Conservation (phyloP, 208 protist species). For the Trypanosoma avium region DNA sequence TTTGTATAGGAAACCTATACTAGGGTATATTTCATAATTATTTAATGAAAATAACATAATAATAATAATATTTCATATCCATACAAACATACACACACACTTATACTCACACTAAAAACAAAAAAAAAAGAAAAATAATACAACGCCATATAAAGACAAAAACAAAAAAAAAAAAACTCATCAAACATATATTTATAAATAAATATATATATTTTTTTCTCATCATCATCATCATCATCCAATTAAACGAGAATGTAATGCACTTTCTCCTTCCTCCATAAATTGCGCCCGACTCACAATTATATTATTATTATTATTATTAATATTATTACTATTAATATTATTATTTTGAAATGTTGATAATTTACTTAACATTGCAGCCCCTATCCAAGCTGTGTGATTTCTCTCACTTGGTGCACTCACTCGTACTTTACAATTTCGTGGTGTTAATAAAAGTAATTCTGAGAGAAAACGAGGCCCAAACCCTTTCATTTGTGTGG, state of each 20-base stretch:
- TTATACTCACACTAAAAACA: no score
- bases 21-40: no score
- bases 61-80: no score
- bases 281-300: constrained; percentile 45
- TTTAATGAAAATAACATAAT: no score
- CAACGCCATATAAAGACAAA: no score
- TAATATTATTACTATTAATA: no score
- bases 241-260: constrained; percentile 47
- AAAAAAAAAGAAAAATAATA: no score
- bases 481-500: constrained; percentile 92
- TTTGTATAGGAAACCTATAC: no score
- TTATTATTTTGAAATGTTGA: constrained; percentile 92
- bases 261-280: constrained; percentile 54
- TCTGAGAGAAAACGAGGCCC: constrained; percentile 92
- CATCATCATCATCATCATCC: constrained; percentile 30
- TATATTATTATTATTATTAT: no score
- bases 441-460: constrained; percentile 61
- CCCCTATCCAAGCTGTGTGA: constrained; percentile 93
- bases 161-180: no score
- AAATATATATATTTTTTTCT: background rate
- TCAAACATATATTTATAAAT: background rate
- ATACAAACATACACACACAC: no score
- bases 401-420: constrained; percentile 91
- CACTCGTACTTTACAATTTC: constrained; percentile 89
- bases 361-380: constrained; percentile 94